These are phyloP conservation scores for Kwoniella sp. DNA, from an alignment of 768 basidiomycete species.

Conservation along the genomic window DNA sequence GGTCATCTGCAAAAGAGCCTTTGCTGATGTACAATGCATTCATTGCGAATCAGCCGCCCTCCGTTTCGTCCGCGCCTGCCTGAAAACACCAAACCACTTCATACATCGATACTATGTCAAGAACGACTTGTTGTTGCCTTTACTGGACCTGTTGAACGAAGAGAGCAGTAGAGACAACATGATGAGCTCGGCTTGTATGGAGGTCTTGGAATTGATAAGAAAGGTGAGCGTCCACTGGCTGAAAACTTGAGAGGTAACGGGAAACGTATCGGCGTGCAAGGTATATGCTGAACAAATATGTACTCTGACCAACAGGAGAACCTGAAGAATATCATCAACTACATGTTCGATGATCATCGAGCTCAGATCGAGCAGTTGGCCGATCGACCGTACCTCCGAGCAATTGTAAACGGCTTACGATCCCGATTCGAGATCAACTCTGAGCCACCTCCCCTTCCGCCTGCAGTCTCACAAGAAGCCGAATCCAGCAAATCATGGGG, in stretches of 20 bases:
- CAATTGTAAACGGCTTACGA: conserved; percentile 45
- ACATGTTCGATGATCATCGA: conserved; percentile 79
- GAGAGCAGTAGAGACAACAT: conserved; percentile 89
- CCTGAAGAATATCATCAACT: conserved; percentile 77
- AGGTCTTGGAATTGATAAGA: conserved; percentile 89
- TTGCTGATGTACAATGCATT: conserved; percentile 8
- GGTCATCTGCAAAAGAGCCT: too few relatives aligned
- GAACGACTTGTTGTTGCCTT: conserved; percentile 77
- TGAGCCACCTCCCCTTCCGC: conserved; percentile 60
- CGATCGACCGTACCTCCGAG: conserved; percentile 68
- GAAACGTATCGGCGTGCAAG: background rate
- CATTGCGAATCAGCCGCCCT: conserved; percentile 74
- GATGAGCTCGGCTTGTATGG: conserved; percentile 90
- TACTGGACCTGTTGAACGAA: conserved; percentile 77
- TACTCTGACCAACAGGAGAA: conserved; percentile 66
- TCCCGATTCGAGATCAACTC: conserved; percentile 82
- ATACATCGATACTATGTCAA: conserved; percentile 78
- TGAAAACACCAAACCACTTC: conserved; percentile 69
- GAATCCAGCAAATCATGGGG: conserved; percentile 31
- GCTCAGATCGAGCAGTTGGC: conserved; percentile 68
- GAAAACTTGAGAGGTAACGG: background rate
- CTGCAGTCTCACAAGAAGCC: conserved; percentile 17
- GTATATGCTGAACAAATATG: background rate
- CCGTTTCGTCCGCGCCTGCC: conserved; percentile 83
- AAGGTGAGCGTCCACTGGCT: conserved; percentile 62